Evolutionary conservation across 768 basidiomycete species (phyloP).

Genomic region (Phlebiopsis flavidoalba): DNA sequence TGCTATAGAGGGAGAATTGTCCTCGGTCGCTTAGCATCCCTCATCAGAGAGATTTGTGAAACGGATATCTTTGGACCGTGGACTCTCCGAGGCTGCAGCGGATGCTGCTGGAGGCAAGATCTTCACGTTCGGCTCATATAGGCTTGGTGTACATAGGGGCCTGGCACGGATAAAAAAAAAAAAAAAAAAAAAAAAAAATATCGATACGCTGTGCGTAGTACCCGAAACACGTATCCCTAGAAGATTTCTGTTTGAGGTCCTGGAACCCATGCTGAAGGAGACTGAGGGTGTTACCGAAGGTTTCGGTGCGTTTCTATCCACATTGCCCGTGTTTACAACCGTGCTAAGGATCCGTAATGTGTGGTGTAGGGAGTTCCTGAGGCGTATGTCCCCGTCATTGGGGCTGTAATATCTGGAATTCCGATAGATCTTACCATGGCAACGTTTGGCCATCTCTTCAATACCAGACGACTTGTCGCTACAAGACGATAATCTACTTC

Average conservation of each 20-base stretch:
- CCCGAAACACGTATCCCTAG: constrained; percentile 87
- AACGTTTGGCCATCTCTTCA: constrained; percentile 72
- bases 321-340: neutral
- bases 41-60: constrained; percentile 94
- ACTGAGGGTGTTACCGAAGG: constrained; percentile 81
- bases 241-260: constrained; percentile 92
- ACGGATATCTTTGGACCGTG: constrained; percentile 69
- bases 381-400: constrained; percentile 95
- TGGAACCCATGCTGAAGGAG: constrained; percentile 83
- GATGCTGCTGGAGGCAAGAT: constrained; percentile 94
- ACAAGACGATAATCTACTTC: constrained; percentile 85
- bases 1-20: constrained; percentile 81
- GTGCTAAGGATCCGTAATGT: constrained; percentile 4
- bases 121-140: constrained; percentile 98
- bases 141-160: constrained; percentile 84
- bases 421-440: constrained; percentile 95
- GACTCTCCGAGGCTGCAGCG: constrained; percentile 85
- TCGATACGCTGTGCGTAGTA: constrained; percentile 97
- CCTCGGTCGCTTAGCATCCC: constrained; percentile 79
- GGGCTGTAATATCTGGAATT: constrained; percentile 85
- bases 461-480: constrained; percentile 92
- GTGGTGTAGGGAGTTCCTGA: constrained; percentile 82
- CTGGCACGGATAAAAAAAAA: too few relatives aligned
- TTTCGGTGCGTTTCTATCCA: constrained; percentile 60
- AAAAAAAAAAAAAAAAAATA: constrained; percentile 93